These are phyloP conservation scores for Aeschynomene evenia DNA, from an alignment of 306 rosid genomes.

Conservation along the genomic window DNA sequence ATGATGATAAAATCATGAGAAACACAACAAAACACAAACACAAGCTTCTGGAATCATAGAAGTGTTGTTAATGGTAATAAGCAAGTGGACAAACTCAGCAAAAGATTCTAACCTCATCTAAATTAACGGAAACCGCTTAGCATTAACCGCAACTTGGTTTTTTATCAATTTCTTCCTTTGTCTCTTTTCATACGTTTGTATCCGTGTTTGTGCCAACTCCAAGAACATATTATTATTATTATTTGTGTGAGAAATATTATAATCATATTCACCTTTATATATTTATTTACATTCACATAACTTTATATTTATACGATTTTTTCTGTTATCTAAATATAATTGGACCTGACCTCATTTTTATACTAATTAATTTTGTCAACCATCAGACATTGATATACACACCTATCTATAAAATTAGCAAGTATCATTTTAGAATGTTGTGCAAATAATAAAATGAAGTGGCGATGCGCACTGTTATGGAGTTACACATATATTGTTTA, in stretches of 20 bases:
- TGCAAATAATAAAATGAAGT: too few relatives aligned
- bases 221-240: too few relatives aligned
- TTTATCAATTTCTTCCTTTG: not conserved
- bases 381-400: too few relatives aligned
- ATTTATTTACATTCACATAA: not conserved
- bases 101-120: not conserved
- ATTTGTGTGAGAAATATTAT: not conserved
- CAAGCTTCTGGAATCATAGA: conserved; percentile 41
- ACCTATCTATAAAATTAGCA: too few relatives aligned
- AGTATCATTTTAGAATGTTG: not conserved
- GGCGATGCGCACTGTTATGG: too few relatives aligned
- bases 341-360: too few relatives aligned
- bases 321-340: too few relatives aligned
- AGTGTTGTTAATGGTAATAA: conserved; percentile 13
- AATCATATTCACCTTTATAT: too few relatives aligned
- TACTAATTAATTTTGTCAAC: too few relatives aligned
- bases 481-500: too few relatives aligned
- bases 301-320: too few relatives aligned
- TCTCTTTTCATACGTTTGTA: not conserved
- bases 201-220: conserved; percentile 36
- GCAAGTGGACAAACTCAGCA: conserved; percentile 33
- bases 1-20: not conserved
- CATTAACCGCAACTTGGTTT: conserved; percentile 7
- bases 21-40: not conserved
- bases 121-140: conserved; percentile 32